These are phyloP conservation scores for Chlorella sp. DNA, from an alignment of 139 green algal genomes.

Conservation along the genomic window DNA sequence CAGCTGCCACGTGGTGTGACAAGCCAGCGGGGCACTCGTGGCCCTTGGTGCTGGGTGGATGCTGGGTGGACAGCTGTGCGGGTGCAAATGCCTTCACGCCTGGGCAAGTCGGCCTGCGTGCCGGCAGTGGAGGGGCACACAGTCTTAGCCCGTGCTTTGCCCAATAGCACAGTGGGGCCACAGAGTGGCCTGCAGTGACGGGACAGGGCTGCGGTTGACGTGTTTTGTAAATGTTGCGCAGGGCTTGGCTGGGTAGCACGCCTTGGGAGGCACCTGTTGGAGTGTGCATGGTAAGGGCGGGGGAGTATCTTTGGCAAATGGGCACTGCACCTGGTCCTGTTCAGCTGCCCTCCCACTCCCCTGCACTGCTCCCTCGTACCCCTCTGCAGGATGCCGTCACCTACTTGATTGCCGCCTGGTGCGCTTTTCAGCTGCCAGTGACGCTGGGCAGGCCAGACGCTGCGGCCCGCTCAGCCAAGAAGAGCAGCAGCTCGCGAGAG, in stretches of 20 bases:
- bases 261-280: no score
- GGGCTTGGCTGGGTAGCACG: not conserved
- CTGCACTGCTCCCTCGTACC: not conserved
- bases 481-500: constrained; percentile 4
- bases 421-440: constrained; percentile 28
- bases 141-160: no score
- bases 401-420: constrained; percentile 49
- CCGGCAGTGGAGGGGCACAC: no score
- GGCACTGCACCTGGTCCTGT: not conserved
- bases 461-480: not conserved
- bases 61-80: no score
- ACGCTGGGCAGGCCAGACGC: constrained; percentile 33
- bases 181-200: no score
- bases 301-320: no score
- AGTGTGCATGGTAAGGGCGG: no score
- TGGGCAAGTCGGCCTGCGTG: not conserved
- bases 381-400: constrained; percentile 40
- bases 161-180: no score
- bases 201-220: no score
- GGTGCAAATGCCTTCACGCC: not conserved
- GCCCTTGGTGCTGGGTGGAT: no score
- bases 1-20: no score
- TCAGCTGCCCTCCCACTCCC: not conserved
- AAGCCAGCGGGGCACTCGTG: no score
- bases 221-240: not conserved